Percentiles rank a stretch among this genome's conserved stretches.
Conservation (phyloP, 208 protist species). For the Novymonas esmeraldas region DNA sequence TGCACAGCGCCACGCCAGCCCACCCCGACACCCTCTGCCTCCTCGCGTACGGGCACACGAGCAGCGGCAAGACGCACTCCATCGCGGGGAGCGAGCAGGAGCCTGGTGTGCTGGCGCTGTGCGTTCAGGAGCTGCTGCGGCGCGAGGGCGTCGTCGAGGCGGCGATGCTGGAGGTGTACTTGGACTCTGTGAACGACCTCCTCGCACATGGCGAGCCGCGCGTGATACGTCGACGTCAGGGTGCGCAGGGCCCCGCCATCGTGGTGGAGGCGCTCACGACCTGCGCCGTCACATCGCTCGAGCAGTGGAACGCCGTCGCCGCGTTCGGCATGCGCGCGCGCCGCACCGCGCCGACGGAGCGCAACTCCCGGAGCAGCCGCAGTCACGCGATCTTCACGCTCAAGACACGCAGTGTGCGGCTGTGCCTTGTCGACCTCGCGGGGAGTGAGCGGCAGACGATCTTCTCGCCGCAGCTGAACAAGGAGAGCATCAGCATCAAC, state of each 20-base stretch:
- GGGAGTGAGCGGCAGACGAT: slow-evolving; percentile 86
- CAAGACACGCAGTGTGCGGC: slow-evolving; percentile 69
- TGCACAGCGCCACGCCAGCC: slow-evolving; percentile 47
- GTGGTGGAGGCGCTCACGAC: slow-evolving; percentile 80
- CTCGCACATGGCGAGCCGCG: slow-evolving; percentile 64
- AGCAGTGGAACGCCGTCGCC: slow-evolving; percentile 73
- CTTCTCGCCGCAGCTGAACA: slow-evolving; percentile 85
- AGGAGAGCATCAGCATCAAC: slow-evolving; percentile 91
- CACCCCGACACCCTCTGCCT: slow-evolving; percentile 87
- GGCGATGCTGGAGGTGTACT: slow-evolving; percentile 88
- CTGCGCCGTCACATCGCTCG: slow-evolving; percentile 54
- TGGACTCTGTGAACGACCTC: slow-evolving; percentile 80
- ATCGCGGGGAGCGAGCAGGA: slow-evolving; percentile 73
- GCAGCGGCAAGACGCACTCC: slow-evolving; percentile 90
- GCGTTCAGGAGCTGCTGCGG: slow-evolving; percentile 68
- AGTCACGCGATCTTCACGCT: slow-evolving; percentile 94
- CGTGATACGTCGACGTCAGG: slow-evolving; percentile 46
- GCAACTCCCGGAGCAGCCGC: slow-evolving; percentile 91
- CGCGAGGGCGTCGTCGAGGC: slow-evolving; percentile 82
- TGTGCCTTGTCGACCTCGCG: slow-evolving; percentile 90
- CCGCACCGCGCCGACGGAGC: slow-evolving; percentile 84
- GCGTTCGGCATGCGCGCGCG: slow-evolving; percentile 79
- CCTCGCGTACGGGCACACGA: slow-evolving; percentile 89
- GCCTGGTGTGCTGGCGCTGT: slow-evolving; percentile 69
- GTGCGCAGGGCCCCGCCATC: slow-evolving; percentile 38